These are phyloP conservation scores for Aspergillus sparsus DNA, from an alignment of 495 filamentous ascomycete species.

Conservation along the genomic window DNA sequence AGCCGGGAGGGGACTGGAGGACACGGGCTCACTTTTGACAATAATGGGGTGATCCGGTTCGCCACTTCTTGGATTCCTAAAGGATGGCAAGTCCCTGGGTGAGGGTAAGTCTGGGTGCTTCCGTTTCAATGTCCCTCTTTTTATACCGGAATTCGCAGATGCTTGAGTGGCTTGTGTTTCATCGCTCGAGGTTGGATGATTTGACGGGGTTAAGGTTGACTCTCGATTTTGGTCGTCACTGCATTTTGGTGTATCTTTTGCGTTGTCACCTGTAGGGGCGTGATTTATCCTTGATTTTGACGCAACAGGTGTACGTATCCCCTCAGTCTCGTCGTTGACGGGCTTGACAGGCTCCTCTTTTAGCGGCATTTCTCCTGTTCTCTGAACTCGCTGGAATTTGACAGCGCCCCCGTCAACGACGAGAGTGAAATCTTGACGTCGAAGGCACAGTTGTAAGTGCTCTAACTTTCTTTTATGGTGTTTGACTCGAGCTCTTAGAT, in stretches of 20 bases:
- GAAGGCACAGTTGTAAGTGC: conserved; percentile 36
- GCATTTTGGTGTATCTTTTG: background rate
- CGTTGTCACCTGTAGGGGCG: background rate
- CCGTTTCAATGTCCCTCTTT: conserved; percentile 24
- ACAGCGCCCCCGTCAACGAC: conserved; percentile 27
- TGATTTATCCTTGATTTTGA: too few species aligned
- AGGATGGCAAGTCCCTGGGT: background rate
- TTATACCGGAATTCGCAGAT: conserved; percentile 43
- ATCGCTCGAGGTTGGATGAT: conserved; percentile 22
- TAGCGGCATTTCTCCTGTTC: background rate
- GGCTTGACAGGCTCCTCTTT: too few species aligned
- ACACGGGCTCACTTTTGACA: conserved; percentile 37
- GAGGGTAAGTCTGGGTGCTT: conserved; percentile 22
- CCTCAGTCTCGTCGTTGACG: too few species aligned
- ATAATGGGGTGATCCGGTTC: conserved; percentile 25
- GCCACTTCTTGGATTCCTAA: background rate
- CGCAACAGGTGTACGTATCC: too few species aligned
- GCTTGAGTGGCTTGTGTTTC: conserved; percentile 3
- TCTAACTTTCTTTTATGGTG: conserved; percentile 42
- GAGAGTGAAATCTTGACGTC: conserved; percentile 34
- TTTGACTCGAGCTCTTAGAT: conserved; percentile 34
- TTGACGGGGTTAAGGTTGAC: conserved; percentile 20
- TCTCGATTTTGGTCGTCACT: background rate
- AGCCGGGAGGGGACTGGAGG: conserved; percentile 42
- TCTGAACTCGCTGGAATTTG: conserved; percentile 31